phyloP scores from a whole-genome alignment of 2,329 filamentous ascomycete genomes.

The Exutisphaerella laricina region DNA sequence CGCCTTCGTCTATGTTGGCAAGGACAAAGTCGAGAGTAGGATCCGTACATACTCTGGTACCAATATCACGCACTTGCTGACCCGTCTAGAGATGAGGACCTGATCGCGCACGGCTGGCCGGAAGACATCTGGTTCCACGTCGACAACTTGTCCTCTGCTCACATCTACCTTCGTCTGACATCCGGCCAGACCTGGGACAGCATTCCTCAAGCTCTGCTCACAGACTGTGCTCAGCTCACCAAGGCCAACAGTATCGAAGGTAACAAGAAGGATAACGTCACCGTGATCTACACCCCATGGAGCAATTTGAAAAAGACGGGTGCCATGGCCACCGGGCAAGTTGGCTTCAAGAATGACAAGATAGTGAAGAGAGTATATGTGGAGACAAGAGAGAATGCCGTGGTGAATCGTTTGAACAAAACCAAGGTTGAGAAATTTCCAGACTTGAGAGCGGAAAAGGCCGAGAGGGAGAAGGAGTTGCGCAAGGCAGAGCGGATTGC shows the following conservation, averaged over 20 bases:
- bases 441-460: conserved; percentile 75
- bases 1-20: conserved; percentile 91
- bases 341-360: conserved; percentile 85
- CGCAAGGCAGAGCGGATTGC: conserved; percentile 64
- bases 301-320: conserved; percentile 93
- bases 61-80: conserved; percentile 26
- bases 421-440: conserved; percentile 85
- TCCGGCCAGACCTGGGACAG: conserved; percentile 78
- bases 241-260: conserved; percentile 99
- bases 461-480: conserved; percentile 66
- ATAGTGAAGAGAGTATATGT: conserved; percentile 81
- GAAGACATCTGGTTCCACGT: conserved; percentile 99
- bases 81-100: conserved; percentile 70
- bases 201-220: conserved; percentile 68
- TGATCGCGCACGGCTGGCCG: conserved; percentile 91
- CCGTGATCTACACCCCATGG: conserved; percentile 96
- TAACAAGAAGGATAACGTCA: conserved; percentile 98
- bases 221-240: conserved; percentile 91
- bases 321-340: conserved; percentile 91
- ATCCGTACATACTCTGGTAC: conserved; percentile 1
- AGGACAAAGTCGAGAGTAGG: conserved; percentile 98
- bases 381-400: conserved; percentile 72
- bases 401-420: conserved; percentile 98
- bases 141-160: conserved; percentile 93
- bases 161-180: conserved; percentile 81